Conservation (phyloP, 345 rosid species). For the Arabidopsis thaliana region TAIR10.1 NC_003076.8:14853501-14854000, state of each 20-base stretch:
- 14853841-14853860: conserved; percentile 60
- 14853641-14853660: background rate
- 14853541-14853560: conserved; percentile 58
- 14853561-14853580: conserved; percentile 43
- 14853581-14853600: conserved; percentile 39
- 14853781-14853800: conserved; percentile 49
- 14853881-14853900: conserved; percentile 56
- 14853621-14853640: background rate
- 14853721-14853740: conserved; percentile 50
- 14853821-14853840: conserved; percentile 62
- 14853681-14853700: conserved; percentile 57
- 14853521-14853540: conserved; percentile 61
- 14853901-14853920: conserved; percentile 55
- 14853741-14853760: background rate
- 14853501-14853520: conserved; percentile 63
- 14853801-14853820: conserved; percentile 60
- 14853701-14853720: conserved; percentile 64
- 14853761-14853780: background rate
- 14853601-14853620: conserved; percentile 37
- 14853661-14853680: conserved; percentile 44
- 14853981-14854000: conserved; percentile 46
- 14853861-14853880: conserved; percentile 61
- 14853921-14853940: conserved; percentile 57
- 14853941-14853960: conserved; percentile 58
- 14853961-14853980: conserved; percentile 64